Evolutionary conservation across 192 early-diverging fungal species (phyloP).

Genomic region (Coemansia biformis): DNA sequence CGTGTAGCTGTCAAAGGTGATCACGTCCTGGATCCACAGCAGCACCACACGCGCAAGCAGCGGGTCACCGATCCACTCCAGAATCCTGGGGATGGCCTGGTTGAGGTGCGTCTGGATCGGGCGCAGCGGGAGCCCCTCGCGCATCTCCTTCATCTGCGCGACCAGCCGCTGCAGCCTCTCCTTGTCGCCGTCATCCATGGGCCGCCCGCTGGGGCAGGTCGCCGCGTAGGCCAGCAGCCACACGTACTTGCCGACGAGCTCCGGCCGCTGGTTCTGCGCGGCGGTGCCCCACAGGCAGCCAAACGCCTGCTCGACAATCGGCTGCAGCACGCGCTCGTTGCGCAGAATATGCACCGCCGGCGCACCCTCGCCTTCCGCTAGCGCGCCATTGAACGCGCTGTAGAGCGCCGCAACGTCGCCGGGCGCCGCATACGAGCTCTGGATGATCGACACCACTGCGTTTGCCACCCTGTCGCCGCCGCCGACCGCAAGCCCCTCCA

Average conservation of each 20-base stretch:
- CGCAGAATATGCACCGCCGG: slow-evolving; percentile 20
- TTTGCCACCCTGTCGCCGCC: slow-evolving; percentile 31
- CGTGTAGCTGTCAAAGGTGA: slow-evolving; percentile 52
- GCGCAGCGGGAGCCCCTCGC: slow-evolving; percentile 18
- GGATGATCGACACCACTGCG: slow-evolving; percentile 32
- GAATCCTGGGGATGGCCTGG: slow-evolving; percentile 19
- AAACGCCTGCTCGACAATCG: slow-evolving; percentile 41
- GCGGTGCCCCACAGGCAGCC: slow-evolving; percentile 29
- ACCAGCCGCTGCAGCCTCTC: slow-evolving; percentile 17
- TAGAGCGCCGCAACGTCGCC: slow-evolving; percentile 37
- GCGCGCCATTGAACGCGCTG: slow-evolving; percentile 29
- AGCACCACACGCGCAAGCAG: slow-evolving; percentile 36
- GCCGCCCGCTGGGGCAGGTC: slow-evolving; percentile 7
- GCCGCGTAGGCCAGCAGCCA: slow-evolving; percentile 45
- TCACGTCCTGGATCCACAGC: slow-evolving; percentile 61
- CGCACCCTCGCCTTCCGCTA: neutral
- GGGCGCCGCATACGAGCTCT: slow-evolving; percentile 33
- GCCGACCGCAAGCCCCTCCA: slow-evolving; percentile 24
- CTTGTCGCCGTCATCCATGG: slow-evolving; percentile 8
- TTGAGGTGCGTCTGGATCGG: slow-evolving; percentile 30
- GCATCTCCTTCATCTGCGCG: slow-evolving; percentile 27
- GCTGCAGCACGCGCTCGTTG: slow-evolving; percentile 28
- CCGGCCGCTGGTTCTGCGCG: slow-evolving; percentile 9
- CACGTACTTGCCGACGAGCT: slow-evolving; percentile 30
- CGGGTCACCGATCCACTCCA: slow-evolving; percentile 31